Evolutionary conservation across 2,329 filamentous ascomycete genomes (phyloP).

Genomic region (Phyllosticta ampelicida): DNA sequence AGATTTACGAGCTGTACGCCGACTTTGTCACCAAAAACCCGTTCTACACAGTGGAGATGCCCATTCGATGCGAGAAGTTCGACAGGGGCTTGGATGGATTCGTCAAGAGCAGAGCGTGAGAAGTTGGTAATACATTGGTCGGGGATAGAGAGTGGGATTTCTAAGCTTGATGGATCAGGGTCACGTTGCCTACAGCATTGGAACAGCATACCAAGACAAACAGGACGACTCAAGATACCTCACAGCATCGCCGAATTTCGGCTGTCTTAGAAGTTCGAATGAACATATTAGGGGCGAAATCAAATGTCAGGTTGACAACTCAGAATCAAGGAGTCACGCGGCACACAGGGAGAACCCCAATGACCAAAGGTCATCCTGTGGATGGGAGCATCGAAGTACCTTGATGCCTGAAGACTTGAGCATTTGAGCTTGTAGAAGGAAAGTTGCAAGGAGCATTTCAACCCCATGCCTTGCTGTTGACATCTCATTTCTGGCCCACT

Average conservation of each 20-base stretch:
- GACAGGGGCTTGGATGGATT: constrained; percentile 76
- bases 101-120: constrained; percentile 42
- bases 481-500: too few species aligned
- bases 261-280: not conserved
- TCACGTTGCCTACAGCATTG: not conserved
- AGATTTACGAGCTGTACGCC: constrained; percentile 87
- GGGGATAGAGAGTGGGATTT: not conserved
- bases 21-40: constrained; percentile 99
- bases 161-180: not conserved
- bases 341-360: too few species aligned
- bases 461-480: too few species aligned
- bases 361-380: too few species aligned
- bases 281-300: too few species aligned
- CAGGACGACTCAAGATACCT: not conserved
- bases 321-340: too few species aligned
- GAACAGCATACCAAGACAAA: not conserved
- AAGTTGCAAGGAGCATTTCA: too few species aligned
- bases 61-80: constrained; percentile 88
- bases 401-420: too few species aligned
- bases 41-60: constrained; percentile 97
- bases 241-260: not conserved
- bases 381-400: too few species aligned
- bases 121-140: not conserved
- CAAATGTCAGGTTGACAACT: too few species aligned
- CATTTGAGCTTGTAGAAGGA: too few species aligned